phyloP scores from a whole-genome alignment of 306 rosid genomes.

The Glycine soja region DNA sequence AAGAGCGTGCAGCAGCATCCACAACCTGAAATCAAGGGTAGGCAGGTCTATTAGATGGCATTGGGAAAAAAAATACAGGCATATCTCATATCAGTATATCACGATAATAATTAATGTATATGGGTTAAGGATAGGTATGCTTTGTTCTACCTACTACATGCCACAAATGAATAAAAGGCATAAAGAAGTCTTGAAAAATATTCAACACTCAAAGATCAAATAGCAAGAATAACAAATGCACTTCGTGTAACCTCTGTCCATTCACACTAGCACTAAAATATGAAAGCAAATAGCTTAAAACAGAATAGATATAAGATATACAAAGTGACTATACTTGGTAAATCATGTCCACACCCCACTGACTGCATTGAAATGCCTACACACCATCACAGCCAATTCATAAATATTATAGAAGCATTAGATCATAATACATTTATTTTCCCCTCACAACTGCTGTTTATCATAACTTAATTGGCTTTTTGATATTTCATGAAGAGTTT shows the following conservation, averaged over 20 bases:
- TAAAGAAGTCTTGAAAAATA: not conserved
- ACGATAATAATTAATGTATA: not conserved
- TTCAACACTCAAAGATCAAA: too few relatives aligned
- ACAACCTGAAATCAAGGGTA: constrained; percentile 73
- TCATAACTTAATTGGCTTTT: not conserved
- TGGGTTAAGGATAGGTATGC: not conserved
- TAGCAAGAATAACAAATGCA: not conserved
- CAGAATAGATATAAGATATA: not conserved
- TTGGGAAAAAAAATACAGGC: not conserved
- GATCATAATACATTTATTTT: not conserved
- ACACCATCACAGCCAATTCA: constrained; percentile 11
- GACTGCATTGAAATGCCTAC: constrained; percentile 15
- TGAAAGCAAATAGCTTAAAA: not conserved
- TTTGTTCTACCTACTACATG: constrained; percentile 7
- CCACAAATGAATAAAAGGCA: constrained; percentile 9
- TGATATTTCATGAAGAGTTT: not conserved
- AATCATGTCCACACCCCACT: constrained; percentile 5
- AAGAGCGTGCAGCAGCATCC: constrained; percentile 90
- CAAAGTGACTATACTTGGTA: not conserved
- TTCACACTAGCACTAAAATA: constrained; percentile 34
- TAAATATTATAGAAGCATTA: not conserved
- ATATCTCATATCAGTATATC: not conserved
- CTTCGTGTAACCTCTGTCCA: constrained; percentile 7
- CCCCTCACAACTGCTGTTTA: not conserved
- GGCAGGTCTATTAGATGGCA: constrained; percentile 40